Evolutionary conservation across 352 stramenopile species (phyloP), one percentile per base, ranked within the genome.

Genomic region (Pythium myriotylum): DNA sequence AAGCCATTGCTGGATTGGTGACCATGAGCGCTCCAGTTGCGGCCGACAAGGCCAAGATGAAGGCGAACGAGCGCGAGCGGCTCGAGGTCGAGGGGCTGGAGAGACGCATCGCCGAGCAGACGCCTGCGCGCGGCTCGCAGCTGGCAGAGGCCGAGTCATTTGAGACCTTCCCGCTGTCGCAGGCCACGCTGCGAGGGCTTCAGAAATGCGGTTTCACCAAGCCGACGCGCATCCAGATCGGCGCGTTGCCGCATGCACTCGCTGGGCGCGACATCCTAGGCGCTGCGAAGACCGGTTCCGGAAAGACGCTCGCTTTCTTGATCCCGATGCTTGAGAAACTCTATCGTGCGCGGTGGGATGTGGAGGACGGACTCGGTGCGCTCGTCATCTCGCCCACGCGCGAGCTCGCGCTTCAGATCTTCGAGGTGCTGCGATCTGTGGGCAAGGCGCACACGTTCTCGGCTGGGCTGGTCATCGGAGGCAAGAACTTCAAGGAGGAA

Each of bases 351-450:
- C 84, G 84, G 7, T 98, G 92, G 92, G 77, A 82, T 32, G 68
- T 82, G 9, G 86, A 94, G 45, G 97, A 99, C 70, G 98, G 98
- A 26, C 83, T 99, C 14, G 97, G 94, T 35, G 97, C 93, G 6
- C 81, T 99, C 26, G 76, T 99, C 9, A 97, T 99, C 54, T 98
- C 95, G 10, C 98, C 98, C 0, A 99, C 97, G 51, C 87, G 98
- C 53, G 98, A 99, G 76, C 76, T 99, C 17, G 97, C 97, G 42
- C 80, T 99, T 40, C 98, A 99, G 85, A 99, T 98, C 67, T 99
- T 99, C 73, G 95, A 99, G 61, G 97, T 99, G 23, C 77, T 99
- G 46, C 89, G 96, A 14, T 86, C 84, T 17, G 88, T 99, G 7
- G 98, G 97, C 43, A 98, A 98, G 53, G 82, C 89, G 42, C 97